phyloP scores from a whole-genome alignment of 805 yeast species.

The Kazachstania martiniae region DNA sequence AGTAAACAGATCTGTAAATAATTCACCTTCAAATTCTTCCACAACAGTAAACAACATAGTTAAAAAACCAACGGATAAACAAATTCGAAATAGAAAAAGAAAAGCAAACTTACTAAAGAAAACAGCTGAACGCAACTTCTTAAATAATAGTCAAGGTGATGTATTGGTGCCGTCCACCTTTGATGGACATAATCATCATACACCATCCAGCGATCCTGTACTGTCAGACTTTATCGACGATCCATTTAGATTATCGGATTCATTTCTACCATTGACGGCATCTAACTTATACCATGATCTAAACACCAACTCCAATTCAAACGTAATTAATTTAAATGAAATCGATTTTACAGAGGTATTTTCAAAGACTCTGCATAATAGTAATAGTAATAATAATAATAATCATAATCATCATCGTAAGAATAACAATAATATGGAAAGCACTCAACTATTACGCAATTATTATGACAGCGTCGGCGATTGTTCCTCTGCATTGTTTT shows the following conservation, averaged over 20 bases:
- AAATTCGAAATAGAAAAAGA: conserved; percentile 6
- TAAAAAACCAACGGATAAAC: neutral
- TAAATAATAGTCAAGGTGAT: conserved; percentile 1
- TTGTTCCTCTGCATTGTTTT: no score
- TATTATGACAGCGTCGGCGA: no score
- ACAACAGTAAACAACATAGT: neutral
- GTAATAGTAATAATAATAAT: no score
- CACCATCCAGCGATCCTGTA: neutral
- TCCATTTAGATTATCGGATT: neutral
- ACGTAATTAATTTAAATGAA: conserved; percentile 19
- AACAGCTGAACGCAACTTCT: conserved; percentile 12
- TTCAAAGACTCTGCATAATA: conserved; percentile 17
- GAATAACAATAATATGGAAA: no score
- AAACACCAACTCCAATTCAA: neutral
- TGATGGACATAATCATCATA: neutral
- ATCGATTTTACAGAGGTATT: conserved; percentile 28
- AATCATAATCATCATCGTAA: no score
- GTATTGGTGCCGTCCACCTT: neutral
- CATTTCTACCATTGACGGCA: neutral
- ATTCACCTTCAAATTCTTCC: no score
- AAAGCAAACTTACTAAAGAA: conserved; percentile 11
- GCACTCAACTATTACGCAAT: no score
- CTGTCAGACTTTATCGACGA: conserved; percentile 3
- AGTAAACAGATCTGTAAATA: no score
- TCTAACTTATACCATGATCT: neutral